phyloP scores from a whole-genome alignment of 805 yeast genomes.

The Kuraishia borneana region DNA sequence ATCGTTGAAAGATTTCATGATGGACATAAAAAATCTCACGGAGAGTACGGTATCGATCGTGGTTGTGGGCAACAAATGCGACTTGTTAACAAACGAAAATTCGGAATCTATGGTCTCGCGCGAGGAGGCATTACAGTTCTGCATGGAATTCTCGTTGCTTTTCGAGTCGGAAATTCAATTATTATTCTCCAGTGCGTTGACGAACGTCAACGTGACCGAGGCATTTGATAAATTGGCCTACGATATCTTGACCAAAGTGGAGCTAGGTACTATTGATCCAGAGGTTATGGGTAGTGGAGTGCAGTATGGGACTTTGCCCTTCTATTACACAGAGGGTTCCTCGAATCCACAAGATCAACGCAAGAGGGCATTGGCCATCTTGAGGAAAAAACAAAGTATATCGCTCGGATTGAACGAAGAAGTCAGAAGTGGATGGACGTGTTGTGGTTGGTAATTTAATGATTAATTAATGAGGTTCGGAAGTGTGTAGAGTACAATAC shows the following conservation, averaged over 20 bases:
- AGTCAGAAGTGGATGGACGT: neutral
- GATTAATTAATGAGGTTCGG: too few species aligned
- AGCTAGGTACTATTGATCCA: conserved; percentile 34
- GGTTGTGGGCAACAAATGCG: conserved; percentile 24
- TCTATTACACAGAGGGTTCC: neutral
- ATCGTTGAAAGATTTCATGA: conserved; percentile 17
- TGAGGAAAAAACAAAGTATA: neutral
- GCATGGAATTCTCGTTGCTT: conserved; percentile 12
- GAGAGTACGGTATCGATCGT: conserved; percentile 16
- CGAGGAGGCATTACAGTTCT: conserved; percentile 22
- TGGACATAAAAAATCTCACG: conserved; percentile 19
- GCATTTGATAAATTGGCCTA: conserved; percentile 26
- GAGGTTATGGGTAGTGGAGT: conserved; percentile 34
- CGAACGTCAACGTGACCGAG: conserved; percentile 28
- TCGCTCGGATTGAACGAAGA: neutral
- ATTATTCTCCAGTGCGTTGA: conserved; percentile 26
- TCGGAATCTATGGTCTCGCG: conserved; percentile 14
- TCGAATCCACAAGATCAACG: neutral
- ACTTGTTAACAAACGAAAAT: conserved; percentile 6
- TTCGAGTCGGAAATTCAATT: conserved; percentile 22
- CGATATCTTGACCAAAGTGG: conserved; percentile 32
- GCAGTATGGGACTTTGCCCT: conserved; percentile 26
- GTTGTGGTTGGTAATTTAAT: neutral
- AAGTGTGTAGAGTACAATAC: too few species aligned
- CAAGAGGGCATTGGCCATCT: neutral